Conservation (phyloP, 2,329 filamentous ascomycete genomes). For the Passalora sequoiae region DNA sequence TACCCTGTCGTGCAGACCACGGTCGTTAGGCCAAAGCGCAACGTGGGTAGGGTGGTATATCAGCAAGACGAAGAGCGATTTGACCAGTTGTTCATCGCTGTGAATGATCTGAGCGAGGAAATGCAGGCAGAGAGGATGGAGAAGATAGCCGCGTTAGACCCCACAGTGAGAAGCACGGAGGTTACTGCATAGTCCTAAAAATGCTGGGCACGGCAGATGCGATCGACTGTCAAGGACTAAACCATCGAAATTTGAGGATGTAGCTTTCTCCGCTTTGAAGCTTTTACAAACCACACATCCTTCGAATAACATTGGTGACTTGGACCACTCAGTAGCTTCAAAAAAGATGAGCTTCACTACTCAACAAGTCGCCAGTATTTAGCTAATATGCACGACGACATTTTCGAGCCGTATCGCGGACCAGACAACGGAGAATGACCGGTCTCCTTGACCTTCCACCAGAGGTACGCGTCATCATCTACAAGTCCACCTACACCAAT, state of each 20-base stretch:
- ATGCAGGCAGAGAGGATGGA: constrained; percentile 11
- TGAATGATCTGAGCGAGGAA: constrained; percentile 18
- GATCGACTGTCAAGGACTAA: background rate
- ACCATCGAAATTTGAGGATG: background rate
- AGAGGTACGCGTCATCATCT: background rate
- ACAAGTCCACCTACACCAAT: background rate
- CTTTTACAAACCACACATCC: no score
- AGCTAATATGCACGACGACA: no score
- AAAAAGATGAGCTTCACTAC: no score
- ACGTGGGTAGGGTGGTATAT: constrained; percentile 43
- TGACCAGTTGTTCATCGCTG: constrained; percentile 25
- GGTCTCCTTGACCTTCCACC: background rate
- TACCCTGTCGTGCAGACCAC: constrained; percentile 56
- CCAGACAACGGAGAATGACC: background rate
- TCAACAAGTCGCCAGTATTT: no score
- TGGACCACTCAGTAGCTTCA: no score
- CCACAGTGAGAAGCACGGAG: constrained; percentile 10
- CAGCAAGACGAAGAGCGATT: constrained; percentile 17
- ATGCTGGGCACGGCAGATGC: background rate
- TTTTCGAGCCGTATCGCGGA: background rate
- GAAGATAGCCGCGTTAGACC: constrained; percentile 18
- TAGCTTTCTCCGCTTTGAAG: no score
- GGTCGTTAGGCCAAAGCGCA: constrained; percentile 47
- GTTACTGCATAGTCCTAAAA: constrained; percentile 8
- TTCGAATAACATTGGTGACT: no score